These are phyloP conservation scores for Candida wancherniae DNA, from an alignment of 805 yeast genomes.

Conservation along the genomic window DNA sequence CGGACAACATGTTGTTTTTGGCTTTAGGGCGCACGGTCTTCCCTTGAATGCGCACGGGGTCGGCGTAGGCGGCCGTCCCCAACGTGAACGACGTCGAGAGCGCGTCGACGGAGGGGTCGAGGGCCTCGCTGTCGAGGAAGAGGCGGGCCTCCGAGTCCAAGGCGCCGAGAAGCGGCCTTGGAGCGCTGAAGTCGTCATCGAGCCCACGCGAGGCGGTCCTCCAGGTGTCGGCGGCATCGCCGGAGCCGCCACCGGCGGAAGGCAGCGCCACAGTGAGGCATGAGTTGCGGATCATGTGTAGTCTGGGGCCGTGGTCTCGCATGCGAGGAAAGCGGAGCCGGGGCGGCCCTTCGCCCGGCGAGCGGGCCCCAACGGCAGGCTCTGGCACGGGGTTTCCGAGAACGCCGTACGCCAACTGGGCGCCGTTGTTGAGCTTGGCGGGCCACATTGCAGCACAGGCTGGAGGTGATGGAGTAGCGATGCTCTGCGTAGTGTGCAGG, in stretches of 20 bases:
- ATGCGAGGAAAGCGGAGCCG: slow-evolving; percentile 11
- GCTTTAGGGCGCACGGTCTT: slow-evolving; percentile 4
- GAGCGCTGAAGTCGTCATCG: slow-evolving; percentile 3
- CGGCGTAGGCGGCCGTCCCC: slow-evolving; percentile 13
- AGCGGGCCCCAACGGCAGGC: not conserved
- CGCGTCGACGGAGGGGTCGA: slow-evolving; percentile 12
- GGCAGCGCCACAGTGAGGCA: slow-evolving; percentile 4
- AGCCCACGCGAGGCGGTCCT: not conserved
- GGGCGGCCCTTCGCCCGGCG: not conserved
- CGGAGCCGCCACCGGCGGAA: not conserved
- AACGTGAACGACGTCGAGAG: slow-evolving; percentile 6
- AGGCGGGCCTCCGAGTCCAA: slow-evolving; percentile 10
- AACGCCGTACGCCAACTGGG: slow-evolving; percentile 17
- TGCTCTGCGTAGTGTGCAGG: not conserved
- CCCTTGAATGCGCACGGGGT: slow-evolving; percentile 5
- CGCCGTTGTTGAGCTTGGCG: slow-evolving; percentile 10
- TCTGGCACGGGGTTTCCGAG: slow-evolving; percentile 10
- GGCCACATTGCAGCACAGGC: slow-evolving; percentile 15
- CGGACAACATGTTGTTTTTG: slow-evolving; percentile 2
- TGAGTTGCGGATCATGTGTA: slow-evolving; percentile 11
- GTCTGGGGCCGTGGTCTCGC: slow-evolving; percentile 7
- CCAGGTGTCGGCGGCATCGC: slow-evolving; percentile 1
- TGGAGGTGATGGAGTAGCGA: not conserved
- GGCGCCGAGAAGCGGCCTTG: slow-evolving; percentile 3
- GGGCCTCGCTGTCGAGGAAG: slow-evolving; percentile 5